Base-by-base conservation (phyloP, 2,329 filamentous ascomycete species). In the Domatiomyces catenatus region DNA sequence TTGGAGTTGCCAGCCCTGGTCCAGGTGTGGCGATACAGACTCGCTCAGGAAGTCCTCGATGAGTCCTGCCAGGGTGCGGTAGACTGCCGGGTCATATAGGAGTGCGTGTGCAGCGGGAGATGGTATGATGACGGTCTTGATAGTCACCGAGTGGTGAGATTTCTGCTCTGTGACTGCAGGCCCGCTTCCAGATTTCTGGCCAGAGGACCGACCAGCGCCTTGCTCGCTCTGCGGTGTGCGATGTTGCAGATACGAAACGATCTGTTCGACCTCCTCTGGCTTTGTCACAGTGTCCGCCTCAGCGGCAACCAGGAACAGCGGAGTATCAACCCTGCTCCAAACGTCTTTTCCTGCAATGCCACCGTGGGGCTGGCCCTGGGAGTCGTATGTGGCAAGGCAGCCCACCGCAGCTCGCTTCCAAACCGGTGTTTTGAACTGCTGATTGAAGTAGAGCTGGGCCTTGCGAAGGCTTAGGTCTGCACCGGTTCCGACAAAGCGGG, bases 1-100 rank as follows among this genome's bases (percentile, higher is more conserved):
- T 60, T 90, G 84, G 15, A 96, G 73, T 66, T 96, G 90, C 89
- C 90, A 96, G 44, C 83, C 86, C 24, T 90, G 77, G 1, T 81
- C 85, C 12, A 95, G 75, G 7, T 88, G 80, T 8, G 80, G 75
- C 8, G 89, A 89, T 49, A 95, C 74, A 60, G 87, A 76, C 2
- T 75, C 73, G 17, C 79, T 74, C 24, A 95, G 74, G 61, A 96
- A 96, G 55, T 85, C 81, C 52, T 87, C 84, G 48, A 95, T 81
- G 0, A 93, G 73, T 0, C 87, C 87, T 1, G 86, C 83, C 8
- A 95, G 71, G 5, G 81, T 82, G 48, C 86, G 83, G 44, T 83
- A 84, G 1, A 80, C 85, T 0, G 77, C 74, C 1, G 86, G 83
- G 51, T 82, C 81, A 64, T 94, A 96, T 5, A 94, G 76, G 22